Conservation (phyloP, 495 filamentous ascomycete genomes). For the Pyrenopolyporus hunteri region DNA sequence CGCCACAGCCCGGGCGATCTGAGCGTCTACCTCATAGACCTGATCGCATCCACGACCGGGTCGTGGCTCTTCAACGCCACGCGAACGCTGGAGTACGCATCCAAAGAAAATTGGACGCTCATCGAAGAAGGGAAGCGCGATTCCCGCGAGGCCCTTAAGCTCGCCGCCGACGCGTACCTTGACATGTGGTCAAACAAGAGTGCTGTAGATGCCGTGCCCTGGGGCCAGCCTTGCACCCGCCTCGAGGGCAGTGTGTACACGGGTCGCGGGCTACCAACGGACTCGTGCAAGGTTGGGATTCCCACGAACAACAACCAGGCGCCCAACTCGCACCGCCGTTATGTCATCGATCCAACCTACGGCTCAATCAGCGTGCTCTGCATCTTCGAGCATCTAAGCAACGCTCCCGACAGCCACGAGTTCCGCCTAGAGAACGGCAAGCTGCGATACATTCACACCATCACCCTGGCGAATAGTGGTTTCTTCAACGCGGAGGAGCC, state of each 20-base stretch:
- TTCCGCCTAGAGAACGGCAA: conserved; percentile 52
- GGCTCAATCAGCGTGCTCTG: conserved; percentile 49
- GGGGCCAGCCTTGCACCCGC: conserved; percentile 49
- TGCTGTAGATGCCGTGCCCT: conserved; percentile 46
- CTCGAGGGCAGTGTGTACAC: conserved; percentile 51
- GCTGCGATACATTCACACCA: conserved; percentile 52
- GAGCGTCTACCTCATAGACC: conserved; percentile 45
- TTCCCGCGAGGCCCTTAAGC: conserved; percentile 39
- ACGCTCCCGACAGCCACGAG: conserved; percentile 50
- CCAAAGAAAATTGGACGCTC: conserved; percentile 46
- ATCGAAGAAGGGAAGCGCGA: conserved; percentile 43
- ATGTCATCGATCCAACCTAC: conserved; percentile 49
- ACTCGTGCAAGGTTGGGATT: conserved; percentile 49
- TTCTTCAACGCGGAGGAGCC: conserved; percentile 4
- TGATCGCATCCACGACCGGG: conserved; percentile 46
- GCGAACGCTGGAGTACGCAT: conserved; percentile 45
- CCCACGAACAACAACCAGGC: conserved; percentile 48
- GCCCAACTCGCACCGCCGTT: conserved; percentile 47
- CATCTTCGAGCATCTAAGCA: conserved; percentile 50
- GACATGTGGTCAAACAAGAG: conserved; percentile 48
- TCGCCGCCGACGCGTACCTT: conserved; percentile 50
- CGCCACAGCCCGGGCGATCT: conserved; percentile 39
- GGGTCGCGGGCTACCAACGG: conserved; percentile 42
- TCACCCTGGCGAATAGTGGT: conserved; percentile 56
- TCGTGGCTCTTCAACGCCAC: conserved; percentile 53